Percentiles rank a stretch among this genome's conserved stretches.
phyloP scores from a whole-genome alignment of 139 green algal genomes.

The Chlorella sp. region DNA sequence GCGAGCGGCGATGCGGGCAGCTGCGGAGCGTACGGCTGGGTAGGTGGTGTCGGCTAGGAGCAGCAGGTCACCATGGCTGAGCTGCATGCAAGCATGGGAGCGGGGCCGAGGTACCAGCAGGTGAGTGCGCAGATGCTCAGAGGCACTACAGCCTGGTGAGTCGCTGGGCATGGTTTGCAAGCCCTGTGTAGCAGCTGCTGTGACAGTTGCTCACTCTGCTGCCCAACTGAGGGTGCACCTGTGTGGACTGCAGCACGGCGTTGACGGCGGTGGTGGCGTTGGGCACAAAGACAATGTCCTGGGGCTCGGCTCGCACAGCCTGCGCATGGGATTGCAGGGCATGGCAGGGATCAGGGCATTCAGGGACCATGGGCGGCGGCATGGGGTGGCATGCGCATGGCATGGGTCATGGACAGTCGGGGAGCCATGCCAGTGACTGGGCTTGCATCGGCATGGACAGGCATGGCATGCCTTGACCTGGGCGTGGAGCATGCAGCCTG shows the following conservation, averaged over 20 bases:
- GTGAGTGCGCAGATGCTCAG: not conserved
- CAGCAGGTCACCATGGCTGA: conserved; percentile 50
- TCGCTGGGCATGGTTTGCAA: not conserved
- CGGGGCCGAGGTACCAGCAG: not conserved
- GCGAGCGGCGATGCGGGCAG: conserved; percentile 33
- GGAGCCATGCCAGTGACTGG: no score
- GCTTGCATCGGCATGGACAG: no score
- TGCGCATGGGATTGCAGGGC: not conserved
- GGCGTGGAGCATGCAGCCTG: no score
- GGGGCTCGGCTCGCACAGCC: conserved; percentile 52
- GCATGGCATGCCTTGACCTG: no score
- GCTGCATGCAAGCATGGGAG: not conserved
- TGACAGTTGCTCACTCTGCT: no score
- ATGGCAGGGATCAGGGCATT: no score
- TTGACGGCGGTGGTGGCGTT: conserved; percentile 69
- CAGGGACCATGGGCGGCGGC: no score
- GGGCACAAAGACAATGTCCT: conserved; percentile 59
- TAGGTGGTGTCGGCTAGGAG: conserved; percentile 65
- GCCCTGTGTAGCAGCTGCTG: not conserved
- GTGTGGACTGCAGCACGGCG: conserved; percentile 42
- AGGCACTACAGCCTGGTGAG: no score
- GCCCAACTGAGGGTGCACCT: no score
- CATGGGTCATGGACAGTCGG: no score
- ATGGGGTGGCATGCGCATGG: no score
- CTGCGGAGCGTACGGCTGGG: conserved; percentile 58